Evolutionary conservation across 768 basidiomycete genomes (phyloP).

Genomic region (Dictyophora rubrovolvata): DNA sequence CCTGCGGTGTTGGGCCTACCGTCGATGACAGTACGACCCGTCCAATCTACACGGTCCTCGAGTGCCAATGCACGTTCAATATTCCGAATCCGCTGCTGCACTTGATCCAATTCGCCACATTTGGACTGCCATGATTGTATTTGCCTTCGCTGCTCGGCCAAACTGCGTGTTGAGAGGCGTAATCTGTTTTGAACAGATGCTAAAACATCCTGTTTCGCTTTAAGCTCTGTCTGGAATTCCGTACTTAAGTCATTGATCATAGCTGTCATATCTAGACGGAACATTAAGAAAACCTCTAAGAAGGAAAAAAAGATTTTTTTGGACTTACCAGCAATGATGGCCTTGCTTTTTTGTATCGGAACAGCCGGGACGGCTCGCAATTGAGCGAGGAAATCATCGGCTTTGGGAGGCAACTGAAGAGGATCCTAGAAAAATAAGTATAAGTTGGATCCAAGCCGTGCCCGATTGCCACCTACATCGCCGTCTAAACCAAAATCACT

Average conservation of each 20-base stretch:
- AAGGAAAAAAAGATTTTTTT: background rate
- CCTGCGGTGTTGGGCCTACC: constrained; percentile 26
- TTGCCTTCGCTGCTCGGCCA: constrained; percentile 83
- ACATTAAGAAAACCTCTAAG: constrained; percentile 1
- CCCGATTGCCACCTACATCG: constrained; percentile 46
- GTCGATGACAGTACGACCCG: constrained; percentile 52
- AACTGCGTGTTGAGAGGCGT: constrained; percentile 78
- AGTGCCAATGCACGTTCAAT: constrained; percentile 68
- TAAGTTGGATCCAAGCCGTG: background rate
- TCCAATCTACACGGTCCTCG: constrained; percentile 84
- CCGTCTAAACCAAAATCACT: constrained; percentile 93
- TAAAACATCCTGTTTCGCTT: constrained; percentile 77
- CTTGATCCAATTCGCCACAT: constrained; percentile 71
- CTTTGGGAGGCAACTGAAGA: constrained; percentile 34
- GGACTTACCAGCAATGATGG: constrained; percentile 62
- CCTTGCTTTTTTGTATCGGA: constrained; percentile 81
- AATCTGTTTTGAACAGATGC: constrained; percentile 82
- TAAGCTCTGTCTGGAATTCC: constrained; percentile 78
- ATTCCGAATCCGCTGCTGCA: constrained; percentile 73
- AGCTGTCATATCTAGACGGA: constrained; percentile 58
- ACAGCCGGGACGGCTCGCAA: constrained; percentile 63
- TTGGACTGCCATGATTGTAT: constrained; percentile 65
- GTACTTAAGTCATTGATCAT: constrained; percentile 73
- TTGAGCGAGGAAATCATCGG: constrained; percentile 72
- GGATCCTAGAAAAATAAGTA: background rate